phyloP scores from a whole-genome alignment of 208 protist genomes.

The Leishmania guyanensis region DNA sequence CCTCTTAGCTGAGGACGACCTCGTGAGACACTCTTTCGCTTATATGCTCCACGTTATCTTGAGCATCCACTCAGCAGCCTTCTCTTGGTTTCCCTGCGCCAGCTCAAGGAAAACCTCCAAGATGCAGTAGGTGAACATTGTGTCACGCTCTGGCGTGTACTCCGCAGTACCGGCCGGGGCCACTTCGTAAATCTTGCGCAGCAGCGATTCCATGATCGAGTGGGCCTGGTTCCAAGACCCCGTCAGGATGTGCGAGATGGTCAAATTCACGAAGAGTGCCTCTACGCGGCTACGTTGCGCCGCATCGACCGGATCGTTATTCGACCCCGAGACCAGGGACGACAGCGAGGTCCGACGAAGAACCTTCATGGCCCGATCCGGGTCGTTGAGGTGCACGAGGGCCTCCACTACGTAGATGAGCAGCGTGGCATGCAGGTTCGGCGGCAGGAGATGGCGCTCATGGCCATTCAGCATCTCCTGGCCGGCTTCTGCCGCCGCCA shows the following conservation, averaged over 20 bases:
- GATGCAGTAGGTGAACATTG: conserved; percentile 77
- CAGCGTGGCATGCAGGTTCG: conserved; percentile 72
- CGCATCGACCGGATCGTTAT: conserved; percentile 44
- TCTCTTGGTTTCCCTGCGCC: conserved; percentile 84
- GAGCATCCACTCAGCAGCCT: conserved; percentile 66
- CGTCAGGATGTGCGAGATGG: conserved; percentile 80
- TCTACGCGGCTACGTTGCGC: conserved; percentile 83
- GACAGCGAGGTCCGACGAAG: conserved; percentile 70
- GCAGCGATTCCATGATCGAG: conserved; percentile 75
- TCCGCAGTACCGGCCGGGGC: conserved; percentile 43
- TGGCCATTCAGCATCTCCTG: conserved; percentile 73
- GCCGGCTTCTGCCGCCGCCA: conserved; percentile 66
- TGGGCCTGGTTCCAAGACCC: conserved; percentile 88
- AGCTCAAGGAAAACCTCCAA: conserved; percentile 84
- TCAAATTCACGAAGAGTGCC: conserved; percentile 84
- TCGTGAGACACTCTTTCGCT: not conserved
- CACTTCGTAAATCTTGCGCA: conserved; percentile 75
- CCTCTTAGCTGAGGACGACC: not conserved
- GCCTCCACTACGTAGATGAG: conserved; percentile 86
- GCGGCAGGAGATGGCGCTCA: conserved; percentile 54
- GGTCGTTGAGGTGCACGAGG: conserved; percentile 83
- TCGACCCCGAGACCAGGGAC: conserved; percentile 52
- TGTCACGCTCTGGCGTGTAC: conserved; percentile 63
- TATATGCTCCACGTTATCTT: conserved; percentile 75
- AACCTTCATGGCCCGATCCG: conserved; percentile 69